A percentile compares a stretch with the other conserved stretches of the same genome.
Evolutionary conservation across 257 asterid species (phyloP).

Genomic region (Nicotiana attenuata): DNA sequence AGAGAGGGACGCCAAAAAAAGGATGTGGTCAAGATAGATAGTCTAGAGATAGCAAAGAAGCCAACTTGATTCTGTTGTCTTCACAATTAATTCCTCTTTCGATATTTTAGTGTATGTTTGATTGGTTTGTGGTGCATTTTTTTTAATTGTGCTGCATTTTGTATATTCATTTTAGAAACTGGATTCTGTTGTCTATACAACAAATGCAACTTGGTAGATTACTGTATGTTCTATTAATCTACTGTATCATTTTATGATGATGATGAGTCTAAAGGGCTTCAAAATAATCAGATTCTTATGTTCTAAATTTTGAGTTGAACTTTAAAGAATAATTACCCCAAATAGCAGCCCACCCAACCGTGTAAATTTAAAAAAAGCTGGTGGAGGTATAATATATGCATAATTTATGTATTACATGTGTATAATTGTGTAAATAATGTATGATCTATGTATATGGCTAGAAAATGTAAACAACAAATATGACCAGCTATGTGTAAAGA

Average conservation of each 20-base stretch:
- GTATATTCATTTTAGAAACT: not conserved
- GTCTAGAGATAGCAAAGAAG: slow-evolving; percentile 14
- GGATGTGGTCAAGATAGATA: slow-evolving; percentile 67
- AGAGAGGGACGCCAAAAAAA: slow-evolving; percentile 79
- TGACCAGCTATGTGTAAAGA: no score
- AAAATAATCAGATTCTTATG: no score
- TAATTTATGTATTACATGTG: no score
- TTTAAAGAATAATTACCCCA: no score
- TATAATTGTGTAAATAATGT: no score
- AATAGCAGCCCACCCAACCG: no score
- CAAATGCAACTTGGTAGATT: not conserved
- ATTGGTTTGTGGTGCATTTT: not conserved
- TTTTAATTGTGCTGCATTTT: not conserved
- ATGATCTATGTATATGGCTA: no score
- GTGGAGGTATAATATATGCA: no score
- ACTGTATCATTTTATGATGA: not conserved
- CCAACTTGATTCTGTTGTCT: slow-evolving; percentile 21
- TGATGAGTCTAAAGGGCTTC: no score
- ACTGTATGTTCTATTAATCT: not conserved
- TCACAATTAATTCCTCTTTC: not conserved
- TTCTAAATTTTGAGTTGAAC: no score
- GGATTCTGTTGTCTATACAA: not conserved
- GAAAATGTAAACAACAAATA: no score
- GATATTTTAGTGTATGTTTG: not conserved
- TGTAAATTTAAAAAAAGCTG: no score